phyloP scores from a whole-genome alignment of 768 basidiomycete genomes.

The Royoungia palumana region DNA sequence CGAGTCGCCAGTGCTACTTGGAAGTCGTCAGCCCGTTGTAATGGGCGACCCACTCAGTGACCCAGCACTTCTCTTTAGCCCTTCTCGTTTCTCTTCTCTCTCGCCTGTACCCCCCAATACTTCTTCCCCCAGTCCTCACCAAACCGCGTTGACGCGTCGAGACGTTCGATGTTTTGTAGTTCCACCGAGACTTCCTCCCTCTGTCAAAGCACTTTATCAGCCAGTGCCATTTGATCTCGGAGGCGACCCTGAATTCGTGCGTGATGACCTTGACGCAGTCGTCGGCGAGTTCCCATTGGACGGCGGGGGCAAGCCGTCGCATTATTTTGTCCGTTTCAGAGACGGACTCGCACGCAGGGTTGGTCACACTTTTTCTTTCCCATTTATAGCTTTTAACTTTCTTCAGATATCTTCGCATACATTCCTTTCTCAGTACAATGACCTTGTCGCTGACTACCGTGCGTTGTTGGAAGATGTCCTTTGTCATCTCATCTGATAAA shows the following conservation, averaged over 20 bases:
- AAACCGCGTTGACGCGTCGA: conserved; percentile 11
- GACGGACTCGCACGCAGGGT: conserved; percentile 62
- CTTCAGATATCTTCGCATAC: conserved; percentile 41
- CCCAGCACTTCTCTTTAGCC: conserved; percentile 15
- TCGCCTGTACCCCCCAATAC: conserved; percentile 6
- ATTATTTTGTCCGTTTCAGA: conserved; percentile 58
- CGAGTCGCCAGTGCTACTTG: too few relatives aligned
- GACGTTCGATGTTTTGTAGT: conserved; percentile 32
- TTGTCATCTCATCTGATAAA: conserved; percentile 7
- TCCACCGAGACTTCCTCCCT: conserved; percentile 36
- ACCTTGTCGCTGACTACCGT: conserved; percentile 58
- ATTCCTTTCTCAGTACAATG: conserved; percentile 39
- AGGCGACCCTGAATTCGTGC: conserved; percentile 31
- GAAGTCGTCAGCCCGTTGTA: not conserved
- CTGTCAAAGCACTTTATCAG: conserved; percentile 43
- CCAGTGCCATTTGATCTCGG: conserved; percentile 33
- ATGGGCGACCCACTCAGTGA: conserved; percentile 18
- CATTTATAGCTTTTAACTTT: conserved; percentile 1
- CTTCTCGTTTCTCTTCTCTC: conserved; percentile 15
- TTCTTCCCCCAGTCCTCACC: conserved; percentile 6
- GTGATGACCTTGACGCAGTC: conserved; percentile 41
- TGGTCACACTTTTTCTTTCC: conserved; percentile 12
- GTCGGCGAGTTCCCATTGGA: conserved; percentile 51
- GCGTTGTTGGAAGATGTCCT: conserved; percentile 20
- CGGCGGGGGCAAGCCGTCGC: conserved; percentile 34